These are phyloP conservation scores for Citrus inodora DNA, from an alignment of 345 rosid genomes.

Conservation along the genomic window DNA sequence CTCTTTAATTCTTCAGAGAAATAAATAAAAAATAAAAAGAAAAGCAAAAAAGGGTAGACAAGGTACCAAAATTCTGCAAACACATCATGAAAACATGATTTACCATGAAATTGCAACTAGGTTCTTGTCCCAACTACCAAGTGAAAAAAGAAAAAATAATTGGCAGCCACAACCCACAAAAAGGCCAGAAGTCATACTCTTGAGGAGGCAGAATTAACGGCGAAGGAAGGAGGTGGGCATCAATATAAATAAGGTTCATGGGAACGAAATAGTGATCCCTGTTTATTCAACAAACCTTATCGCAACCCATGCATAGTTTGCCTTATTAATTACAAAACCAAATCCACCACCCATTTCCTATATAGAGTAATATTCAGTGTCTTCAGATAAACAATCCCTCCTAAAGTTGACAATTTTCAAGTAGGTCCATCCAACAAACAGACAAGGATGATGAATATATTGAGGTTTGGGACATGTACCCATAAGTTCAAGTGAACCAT, in stretches of 20 bases:
- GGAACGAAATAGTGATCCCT: background rate
- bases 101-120: background rate
- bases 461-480: background rate
- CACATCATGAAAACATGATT: background rate
- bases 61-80: background rate
- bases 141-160: background rate
- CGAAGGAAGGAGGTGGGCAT: background rate
- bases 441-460: background rate
- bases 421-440: background rate
- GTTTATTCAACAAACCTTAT: slow-evolving; percentile 1
- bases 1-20: background rate
- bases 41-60: background rate
- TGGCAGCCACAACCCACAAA: background rate
- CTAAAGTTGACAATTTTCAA: background rate
- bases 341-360: slow-evolving; percentile 3
- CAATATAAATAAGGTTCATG: slow-evolving; percentile 4
- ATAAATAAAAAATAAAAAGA: background rate
- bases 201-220: background rate
- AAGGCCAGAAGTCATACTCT: background rate
- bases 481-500: background rate
- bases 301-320: background rate
- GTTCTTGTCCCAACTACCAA: background rate
- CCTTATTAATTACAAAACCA: background rate
- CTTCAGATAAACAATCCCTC: background rate
- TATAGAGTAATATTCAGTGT: background rate